phyloP scores from a whole-genome alignment of 2,329 filamentous ascomycete genomes.

The Eurotiales sp. region DNA sequence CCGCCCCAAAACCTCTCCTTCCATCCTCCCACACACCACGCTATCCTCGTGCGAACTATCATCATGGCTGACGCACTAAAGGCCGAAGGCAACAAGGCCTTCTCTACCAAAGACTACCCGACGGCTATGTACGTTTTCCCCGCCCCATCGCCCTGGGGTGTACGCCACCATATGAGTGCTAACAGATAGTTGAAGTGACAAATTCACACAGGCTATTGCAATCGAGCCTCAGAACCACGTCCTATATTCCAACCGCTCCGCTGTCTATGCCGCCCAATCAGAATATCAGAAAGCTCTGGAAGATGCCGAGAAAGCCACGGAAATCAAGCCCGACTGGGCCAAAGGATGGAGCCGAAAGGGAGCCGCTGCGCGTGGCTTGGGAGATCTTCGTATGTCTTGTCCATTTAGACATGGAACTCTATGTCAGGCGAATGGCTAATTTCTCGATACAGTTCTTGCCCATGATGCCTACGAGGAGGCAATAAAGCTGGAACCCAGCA shows the following conservation, averaged over 20 bases:
- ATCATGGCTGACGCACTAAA: slow-evolving; percentile 77
- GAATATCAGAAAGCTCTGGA: slow-evolving; percentile 79
- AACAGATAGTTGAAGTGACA: slow-evolving; percentile 58
- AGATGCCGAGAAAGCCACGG: slow-evolving; percentile 88
- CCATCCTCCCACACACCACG: neutral
- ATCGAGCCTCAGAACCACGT: slow-evolving; percentile 89
- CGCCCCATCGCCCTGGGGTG: slow-evolving; percentile 16
- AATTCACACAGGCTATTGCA: slow-evolving; percentile 90
- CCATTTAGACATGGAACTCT: neutral
- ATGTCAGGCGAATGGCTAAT: slow-evolving; percentile 7
- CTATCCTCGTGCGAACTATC: neutral
- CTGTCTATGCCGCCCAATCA: slow-evolving; percentile 78
- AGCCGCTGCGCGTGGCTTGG: slow-evolving; percentile 80
- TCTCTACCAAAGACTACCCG: slow-evolving; percentile 93
- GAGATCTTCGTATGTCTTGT: slow-evolving; percentile 62
- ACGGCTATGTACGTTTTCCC: slow-evolving; percentile 76
- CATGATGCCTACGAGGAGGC: slow-evolving; percentile 90
- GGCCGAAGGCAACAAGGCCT: slow-evolving; percentile 97
- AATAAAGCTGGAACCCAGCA: slow-evolving; percentile 86
- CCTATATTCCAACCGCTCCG: slow-evolving; percentile 95
- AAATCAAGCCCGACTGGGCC: slow-evolving; percentile 96
- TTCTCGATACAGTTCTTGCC: slow-evolving; percentile 59
- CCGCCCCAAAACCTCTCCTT: neutral
- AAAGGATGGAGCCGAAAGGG: slow-evolving; percentile 96
- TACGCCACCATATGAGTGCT: neutral